Evolutionary conservation across 345 rosid species (phyloP), one percentile per base, ranked within the genome.

Genomic region (Lenwebbia sp.): DNA sequence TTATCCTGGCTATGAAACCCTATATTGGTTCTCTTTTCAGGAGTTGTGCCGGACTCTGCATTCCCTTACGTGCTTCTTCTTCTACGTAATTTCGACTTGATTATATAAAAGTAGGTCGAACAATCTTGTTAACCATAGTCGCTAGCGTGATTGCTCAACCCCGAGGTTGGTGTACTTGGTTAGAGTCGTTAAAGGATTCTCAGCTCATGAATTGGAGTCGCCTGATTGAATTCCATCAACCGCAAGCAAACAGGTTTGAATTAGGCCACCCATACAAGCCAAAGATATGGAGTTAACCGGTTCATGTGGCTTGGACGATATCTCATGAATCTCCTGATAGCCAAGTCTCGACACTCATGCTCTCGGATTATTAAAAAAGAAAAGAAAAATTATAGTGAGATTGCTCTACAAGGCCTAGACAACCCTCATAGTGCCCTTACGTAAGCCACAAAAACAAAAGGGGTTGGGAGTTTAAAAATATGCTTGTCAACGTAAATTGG

Each of bases 331-430:
- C 12, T 33, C 15, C 7, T 4, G 6, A 65, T 17, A 33, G 13
- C 6, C 22, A 22, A 17, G 22, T 65, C 78, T 4, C 0, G 0
- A 65, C 0, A 8, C 1, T 19, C 44, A 4, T 15, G 3, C 33
- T 33, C 10, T 9, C 5, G 30, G 1, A 17, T 14, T 30, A 33
- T 60, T 0, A n/a, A 15, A 30, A 65, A 7, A 15, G 5, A 30
- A 60, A 60, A 62, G 15, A 54, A 8, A 65, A 13, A 62, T 3
- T 30, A 15, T 3, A 14, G 25, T 65, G 25, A 17, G 44, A 65
- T 33, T 65, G 78, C 25, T 33, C 78, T 3, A 30, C 5, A 19
- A 30, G 4, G 11, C 22, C 3, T 62, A 17, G 3, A 33, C 44
- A 19, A 65, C 44, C 22, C 13, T 33, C 37, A 17, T 33, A 17